Evolutionary conservation across 2,329 filamentous ascomycete species (phyloP), one percentile per base, ranked within the genome.

Genomic region (Aspergillus aculeatus): DNA sequence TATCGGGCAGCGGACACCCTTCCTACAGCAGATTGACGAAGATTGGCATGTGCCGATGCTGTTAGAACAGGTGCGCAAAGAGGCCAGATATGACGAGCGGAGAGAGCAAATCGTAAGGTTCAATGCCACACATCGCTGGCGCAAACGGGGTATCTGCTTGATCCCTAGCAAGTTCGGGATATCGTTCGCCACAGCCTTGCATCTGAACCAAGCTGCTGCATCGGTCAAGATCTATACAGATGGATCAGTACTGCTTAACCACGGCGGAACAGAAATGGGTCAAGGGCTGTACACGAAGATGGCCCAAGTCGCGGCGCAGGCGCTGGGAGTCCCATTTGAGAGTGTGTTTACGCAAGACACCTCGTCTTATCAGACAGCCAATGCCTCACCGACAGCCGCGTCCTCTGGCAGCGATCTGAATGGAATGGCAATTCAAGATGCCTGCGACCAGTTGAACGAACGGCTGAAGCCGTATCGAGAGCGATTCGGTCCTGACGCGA

Each of bases 391-490:
- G 1, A 70, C 68, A 2, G 68, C 68, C 1, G 68, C 68, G 0
- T 69, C 67, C 4, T 65, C 66, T 0, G 66, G 68, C 1, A 68
- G 66, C 48, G 68, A 70, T 19, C 54, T 70, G 3, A 69, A 70
- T 24, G 68, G 68, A 2, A 66, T 66, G 65, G 68, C 68, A 1
- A 57, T 69, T 11, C 64, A 67, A 47, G 55, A 69, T 23, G 68
- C 68, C 84, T 79, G 88, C 56, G 87, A 86, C 19, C 85, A 83
- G 61, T 75, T 89, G 5, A 89, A 90, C 85, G 5, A 86, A 72
- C 87, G 95, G 1, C 83, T 99, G 0, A 84, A 84, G 0, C 94
- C 94, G 0, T 97, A 96, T 76, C 84, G 91, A 23, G 88, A 92
- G 76, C 92, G 90, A 73, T 89, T 97, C 2, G 63, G 5, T 81